A percentile compares a stretch with the other conserved stretches of the same genome.
These are phyloP conservation scores for Thermoascus crustaceus DNA, from an alignment of 2,329 filamentous ascomycete genomes.

Conservation along the genomic window DNA sequence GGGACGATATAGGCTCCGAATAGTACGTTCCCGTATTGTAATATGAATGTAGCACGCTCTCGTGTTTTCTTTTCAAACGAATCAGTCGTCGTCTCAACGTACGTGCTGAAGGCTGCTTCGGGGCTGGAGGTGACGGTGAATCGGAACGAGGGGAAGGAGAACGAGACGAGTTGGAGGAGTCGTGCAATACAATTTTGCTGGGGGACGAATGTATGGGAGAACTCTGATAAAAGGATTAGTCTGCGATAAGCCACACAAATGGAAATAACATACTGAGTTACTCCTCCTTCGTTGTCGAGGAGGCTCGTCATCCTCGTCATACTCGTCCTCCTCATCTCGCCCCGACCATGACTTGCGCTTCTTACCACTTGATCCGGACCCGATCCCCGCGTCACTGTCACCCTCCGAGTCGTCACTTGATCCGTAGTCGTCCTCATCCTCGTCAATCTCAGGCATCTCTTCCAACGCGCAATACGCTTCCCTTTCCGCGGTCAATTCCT, in stretches of 20 bases:
- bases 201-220: slow-evolving; percentile 35
- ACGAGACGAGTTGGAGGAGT: slow-evolving; percentile 39
- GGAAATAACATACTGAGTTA: slow-evolving; percentile 58
- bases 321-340: slow-evolving; percentile 56
- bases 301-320: slow-evolving; percentile 64
- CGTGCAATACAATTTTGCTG: slow-evolving; percentile 26
- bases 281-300: slow-evolving; percentile 75
- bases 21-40: slow-evolving; percentile 84
- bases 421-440: slow-evolving; percentile 57
- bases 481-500: slow-evolving; percentile 64
- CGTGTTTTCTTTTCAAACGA: slow-evolving; percentile 67
- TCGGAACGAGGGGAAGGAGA: slow-evolving; percentile 37
- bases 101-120: slow-evolving; percentile 60
- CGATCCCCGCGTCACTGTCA: slow-evolving; percentile 49
- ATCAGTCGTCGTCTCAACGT: slow-evolving; percentile 65
- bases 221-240: slow-evolving; percentile 17
- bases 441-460: slow-evolving; percentile 84
- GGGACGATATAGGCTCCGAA: slow-evolving; percentile 87
- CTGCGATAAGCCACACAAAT: slow-evolving; percentile 7
- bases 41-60: slow-evolving; percentile 68
- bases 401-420: slow-evolving; percentile 51
- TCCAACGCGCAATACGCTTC: slow-evolving; percentile 78
- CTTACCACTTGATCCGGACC: slow-evolving; percentile 34
- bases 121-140: slow-evolving; percentile 31
- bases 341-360: slow-evolving; percentile 78